Percentiles rank a stretch among this genome's conserved stretches.
These are phyloP conservation scores for Candida hungchunana DNA, from an alignment of 805 yeast species.

Conservation along the genomic window DNA sequence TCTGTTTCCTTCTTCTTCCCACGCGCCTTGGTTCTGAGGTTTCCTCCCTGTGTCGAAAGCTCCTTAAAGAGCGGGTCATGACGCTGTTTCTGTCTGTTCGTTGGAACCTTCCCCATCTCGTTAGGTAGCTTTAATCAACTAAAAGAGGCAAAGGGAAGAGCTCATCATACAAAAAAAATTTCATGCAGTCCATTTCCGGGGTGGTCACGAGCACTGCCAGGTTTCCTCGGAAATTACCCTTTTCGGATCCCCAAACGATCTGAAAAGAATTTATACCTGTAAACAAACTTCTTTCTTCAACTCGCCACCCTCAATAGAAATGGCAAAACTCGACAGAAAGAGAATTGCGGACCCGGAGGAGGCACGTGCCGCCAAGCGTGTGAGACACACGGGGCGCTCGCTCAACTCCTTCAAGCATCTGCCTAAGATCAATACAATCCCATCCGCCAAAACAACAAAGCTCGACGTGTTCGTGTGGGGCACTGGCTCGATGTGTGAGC, in stretches of 20 bases:
- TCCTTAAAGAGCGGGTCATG: slow-evolving; percentile 82
- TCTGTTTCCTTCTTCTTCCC: slow-evolving; percentile 38
- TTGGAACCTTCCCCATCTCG: slow-evolving; percentile 64
- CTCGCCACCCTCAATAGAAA: no score
- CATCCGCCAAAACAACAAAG: slow-evolving; percentile 24
- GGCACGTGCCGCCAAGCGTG: slow-evolving; percentile 16
- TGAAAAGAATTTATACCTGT: background rate
- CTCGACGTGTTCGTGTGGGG: slow-evolving; percentile 93
- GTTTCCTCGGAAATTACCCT: slow-evolving; percentile 1
- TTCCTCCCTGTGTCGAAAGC: slow-evolving; percentile 70
- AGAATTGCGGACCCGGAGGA: slow-evolving; percentile 20
- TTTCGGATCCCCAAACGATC: background rate
- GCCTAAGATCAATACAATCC: slow-evolving; percentile 27
- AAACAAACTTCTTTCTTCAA: background rate
- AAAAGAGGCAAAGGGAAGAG: background rate
- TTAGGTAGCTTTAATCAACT: background rate
- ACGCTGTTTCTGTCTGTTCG: slow-evolving; percentile 53
- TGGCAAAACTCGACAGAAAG: slow-evolving; percentile 27
- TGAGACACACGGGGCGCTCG: slow-evolving; percentile 28
- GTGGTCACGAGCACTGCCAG: background rate
- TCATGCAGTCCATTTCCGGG: background rate
- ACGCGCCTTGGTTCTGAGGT: slow-evolving; percentile 43
- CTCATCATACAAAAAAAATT: background rate
- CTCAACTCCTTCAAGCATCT: slow-evolving; percentile 24
- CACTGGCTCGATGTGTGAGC: slow-evolving; percentile 94